Conservation (phyloP, 345 rosid genomes). For the Brassica carinata region DNA sequence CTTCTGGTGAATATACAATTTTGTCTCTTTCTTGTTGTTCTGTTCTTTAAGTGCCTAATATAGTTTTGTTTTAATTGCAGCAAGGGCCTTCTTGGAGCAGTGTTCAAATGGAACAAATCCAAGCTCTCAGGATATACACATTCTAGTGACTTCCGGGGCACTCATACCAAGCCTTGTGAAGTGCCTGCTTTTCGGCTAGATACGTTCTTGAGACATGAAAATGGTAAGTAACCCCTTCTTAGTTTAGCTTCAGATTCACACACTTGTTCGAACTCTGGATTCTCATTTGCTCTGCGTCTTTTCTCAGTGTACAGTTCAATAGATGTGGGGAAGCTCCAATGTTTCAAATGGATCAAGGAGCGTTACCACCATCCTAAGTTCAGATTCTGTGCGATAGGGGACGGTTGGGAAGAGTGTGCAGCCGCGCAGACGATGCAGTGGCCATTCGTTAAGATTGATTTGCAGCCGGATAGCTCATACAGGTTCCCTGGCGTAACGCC, state of each 20-base stretch:
- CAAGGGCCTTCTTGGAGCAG: conserved; percentile 68
- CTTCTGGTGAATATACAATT: conserved; percentile 59
- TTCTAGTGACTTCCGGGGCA: conserved; percentile 86
- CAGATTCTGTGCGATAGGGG: conserved; percentile 77
- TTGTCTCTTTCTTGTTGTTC: conserved; percentile 23
- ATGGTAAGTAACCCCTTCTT: conserved; percentile 54
- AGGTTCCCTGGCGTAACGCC: conserved; percentile 84
- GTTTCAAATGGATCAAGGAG: conserved; percentile 72
- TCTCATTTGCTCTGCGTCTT: conserved; percentile 14
- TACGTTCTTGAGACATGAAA: conserved; percentile 53
- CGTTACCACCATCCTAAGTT: conserved; percentile 51
- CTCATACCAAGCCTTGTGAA: conserved; percentile 89
- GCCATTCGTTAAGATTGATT: conserved; percentile 83
- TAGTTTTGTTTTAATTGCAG: conserved; percentile 48
- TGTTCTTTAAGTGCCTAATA: conserved; percentile 3
- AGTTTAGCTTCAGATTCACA: not conserved
- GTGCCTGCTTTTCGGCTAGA: conserved; percentile 81
- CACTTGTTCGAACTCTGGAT: not conserved
- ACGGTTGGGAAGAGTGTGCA: conserved; percentile 91
- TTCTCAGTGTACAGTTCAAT: conserved; percentile 74
- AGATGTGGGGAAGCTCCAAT: conserved; percentile 78
- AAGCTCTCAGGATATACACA: conserved; percentile 51
- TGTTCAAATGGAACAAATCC: conserved; percentile 47
- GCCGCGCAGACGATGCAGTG: conserved; percentile 84
- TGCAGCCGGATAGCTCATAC: conserved; percentile 58